Conservation (phyloP, 306 rosid species). For the Quercus alba region DNA sequence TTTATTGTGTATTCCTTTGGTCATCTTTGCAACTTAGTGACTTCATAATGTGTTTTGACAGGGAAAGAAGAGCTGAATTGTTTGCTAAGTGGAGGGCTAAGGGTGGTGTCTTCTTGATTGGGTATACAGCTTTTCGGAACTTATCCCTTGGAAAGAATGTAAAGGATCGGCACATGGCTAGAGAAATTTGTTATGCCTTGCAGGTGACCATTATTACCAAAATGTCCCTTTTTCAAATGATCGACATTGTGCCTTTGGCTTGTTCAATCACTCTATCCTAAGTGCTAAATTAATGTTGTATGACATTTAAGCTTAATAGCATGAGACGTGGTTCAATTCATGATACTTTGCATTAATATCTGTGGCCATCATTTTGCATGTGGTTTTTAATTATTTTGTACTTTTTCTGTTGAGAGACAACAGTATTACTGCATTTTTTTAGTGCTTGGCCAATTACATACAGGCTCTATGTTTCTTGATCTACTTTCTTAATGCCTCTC, state of each 20-base stretch:
- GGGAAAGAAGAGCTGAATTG: conserved; percentile 78
- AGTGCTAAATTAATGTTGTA: not conserved
- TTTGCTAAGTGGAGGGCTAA: conserved; percentile 90
- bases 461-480: not conserved
- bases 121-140: conserved; percentile 84
- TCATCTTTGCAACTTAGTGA: conserved; percentile 6
- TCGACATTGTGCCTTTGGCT: not conserved
- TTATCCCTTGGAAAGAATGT: conserved; percentile 80
- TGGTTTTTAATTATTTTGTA: not conserved
- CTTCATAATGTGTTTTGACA: conserved; percentile 34
- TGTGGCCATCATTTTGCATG: not conserved
- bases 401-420: not conserved
- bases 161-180: conserved; percentile 70
- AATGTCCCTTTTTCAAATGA: not conserved
- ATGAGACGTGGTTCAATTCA: not conserved
- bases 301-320: not conserved
- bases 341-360: not conserved
- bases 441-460: not conserved
- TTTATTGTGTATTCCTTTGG: not conserved
- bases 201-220: conserved; percentile 47
- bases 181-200: conserved; percentile 70
- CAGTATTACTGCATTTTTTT: not conserved
- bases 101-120: conserved; percentile 91
- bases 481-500: not conserved
- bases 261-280: not conserved